A percentile compares a stretch with the other conserved stretches of the same genome.
These are phyloP conservation scores for Fusarium subglutinans DNA, from an alignment of 2,329 filamentous ascomycete genomes.

Conservation along the genomic window DNA sequence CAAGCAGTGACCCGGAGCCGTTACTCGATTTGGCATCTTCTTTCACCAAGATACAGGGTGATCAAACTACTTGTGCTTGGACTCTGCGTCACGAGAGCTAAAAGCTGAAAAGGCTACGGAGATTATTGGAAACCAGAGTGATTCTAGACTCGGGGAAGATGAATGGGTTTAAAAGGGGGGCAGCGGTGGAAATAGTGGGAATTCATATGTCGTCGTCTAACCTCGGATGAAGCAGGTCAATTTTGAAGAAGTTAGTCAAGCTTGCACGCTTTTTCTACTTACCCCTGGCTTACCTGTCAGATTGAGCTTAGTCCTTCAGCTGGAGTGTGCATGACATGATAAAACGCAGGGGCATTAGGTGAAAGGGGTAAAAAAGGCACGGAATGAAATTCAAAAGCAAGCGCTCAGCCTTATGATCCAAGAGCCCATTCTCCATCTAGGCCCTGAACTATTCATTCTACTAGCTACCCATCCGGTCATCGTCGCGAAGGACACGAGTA, in stretches of 20 bases:
- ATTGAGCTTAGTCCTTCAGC: slow-evolving; percentile 5
- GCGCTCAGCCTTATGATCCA: slow-evolving; percentile 2
- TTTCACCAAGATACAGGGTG: neutral
- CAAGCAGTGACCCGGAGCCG: neutral
- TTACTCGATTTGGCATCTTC: slow-evolving; percentile 2
- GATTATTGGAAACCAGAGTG: neutral
- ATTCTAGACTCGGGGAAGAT: neutral
- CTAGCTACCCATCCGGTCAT: neutral
- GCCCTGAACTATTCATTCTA: neutral
- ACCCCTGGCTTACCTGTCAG: neutral
- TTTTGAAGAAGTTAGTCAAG: neutral
- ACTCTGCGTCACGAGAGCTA: neutral
- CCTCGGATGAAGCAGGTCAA: slow-evolving; percentile 2
- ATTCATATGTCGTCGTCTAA: neutral
- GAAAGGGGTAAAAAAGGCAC: neutral
- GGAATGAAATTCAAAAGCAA: neutral
- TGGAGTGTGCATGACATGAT: neutral
- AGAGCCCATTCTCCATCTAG: neutral
- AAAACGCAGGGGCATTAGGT: neutral
- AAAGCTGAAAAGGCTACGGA: neutral
- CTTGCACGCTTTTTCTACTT: neutral
- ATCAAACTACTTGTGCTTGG: neutral
- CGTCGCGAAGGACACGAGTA: neutral
- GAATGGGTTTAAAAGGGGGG: neutral
- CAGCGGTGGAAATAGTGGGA: neutral